Percentiles rank a stretch among this genome's conserved stretches.
These are phyloP conservation scores for Phascolomyces articulosus DNA, from an alignment of 371 early-diverging fungal genomes.

Conservation along the genomic window DNA sequence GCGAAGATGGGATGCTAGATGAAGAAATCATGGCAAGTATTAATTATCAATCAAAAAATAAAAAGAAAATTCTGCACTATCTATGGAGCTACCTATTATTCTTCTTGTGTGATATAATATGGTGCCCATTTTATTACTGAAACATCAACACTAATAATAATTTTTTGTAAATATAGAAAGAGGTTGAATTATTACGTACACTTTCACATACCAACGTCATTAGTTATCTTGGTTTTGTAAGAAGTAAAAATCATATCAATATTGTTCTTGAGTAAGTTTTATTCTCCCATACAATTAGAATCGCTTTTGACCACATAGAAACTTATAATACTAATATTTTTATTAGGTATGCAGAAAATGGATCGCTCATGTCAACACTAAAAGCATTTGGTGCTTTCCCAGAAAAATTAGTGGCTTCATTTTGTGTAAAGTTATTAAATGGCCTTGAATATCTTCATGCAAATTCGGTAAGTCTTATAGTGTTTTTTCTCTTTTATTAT, in stretches of 20 bases:
- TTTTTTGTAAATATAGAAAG: constrained; percentile 42
- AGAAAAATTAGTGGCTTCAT: constrained; percentile 91
- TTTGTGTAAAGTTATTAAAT: constrained; percentile 88
- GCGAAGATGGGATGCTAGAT: constrained; percentile 65
- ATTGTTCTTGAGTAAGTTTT: constrained; percentile 82
- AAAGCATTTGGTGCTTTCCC: constrained; percentile 93
- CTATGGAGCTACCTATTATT: too few species aligned
- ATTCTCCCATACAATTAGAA: too few species aligned
- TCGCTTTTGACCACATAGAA: too few species aligned
- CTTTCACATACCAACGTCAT: constrained; percentile 86
- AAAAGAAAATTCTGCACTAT: too few species aligned
- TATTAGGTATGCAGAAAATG: constrained; percentile 86
- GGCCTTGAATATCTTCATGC: constrained; percentile 93
- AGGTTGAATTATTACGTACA: constrained; percentile 73
- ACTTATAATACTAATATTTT: not conserved
- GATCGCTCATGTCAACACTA: constrained; percentile 86
- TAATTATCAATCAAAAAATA: too few species aligned
- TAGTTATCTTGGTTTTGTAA: constrained; percentile 84
- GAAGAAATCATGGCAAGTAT: constrained; percentile 43
- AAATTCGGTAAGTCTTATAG: constrained; percentile 48
- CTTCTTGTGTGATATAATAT: too few species aligned
- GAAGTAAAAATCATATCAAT: constrained; percentile 71
- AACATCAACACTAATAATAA: constrained; percentile 39
- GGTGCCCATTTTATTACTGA: too few species aligned
- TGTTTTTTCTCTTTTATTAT: too few species aligned